A percentile compares a stretch with the other conserved stretches of the same genome.
Evolutionary conservation across 441 rosid genomes (phyloP).

Genomic region (Monsonia emarginata): DNA sequence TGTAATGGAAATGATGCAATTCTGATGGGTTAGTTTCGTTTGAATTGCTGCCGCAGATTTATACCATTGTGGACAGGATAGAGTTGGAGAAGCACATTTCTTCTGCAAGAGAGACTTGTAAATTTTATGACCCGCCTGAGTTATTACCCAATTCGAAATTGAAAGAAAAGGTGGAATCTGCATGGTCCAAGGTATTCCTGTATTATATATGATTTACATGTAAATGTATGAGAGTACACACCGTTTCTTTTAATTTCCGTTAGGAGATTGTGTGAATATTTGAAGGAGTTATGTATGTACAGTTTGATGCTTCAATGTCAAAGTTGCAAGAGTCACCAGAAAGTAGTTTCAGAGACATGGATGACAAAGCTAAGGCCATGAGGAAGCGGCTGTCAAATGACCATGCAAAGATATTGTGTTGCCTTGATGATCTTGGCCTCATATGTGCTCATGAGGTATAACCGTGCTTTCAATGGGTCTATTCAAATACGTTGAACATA

Average conservation of each 20-base stretch:
- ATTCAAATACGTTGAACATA: too few relatives aligned
- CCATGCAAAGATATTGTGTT: constrained; percentile 53
- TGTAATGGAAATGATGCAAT: neutral
- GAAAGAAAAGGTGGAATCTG: constrained; percentile 48
- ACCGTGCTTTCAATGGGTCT: neutral
- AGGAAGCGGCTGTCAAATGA: constrained; percentile 41
- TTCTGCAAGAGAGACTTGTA: constrained; percentile 43
- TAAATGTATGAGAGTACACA: neutral
- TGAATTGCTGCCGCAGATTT: constrained; percentile 41
- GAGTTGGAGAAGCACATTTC: constrained; percentile 43
- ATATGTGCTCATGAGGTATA: constrained; percentile 75
- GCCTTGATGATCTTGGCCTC: constrained; percentile 79
- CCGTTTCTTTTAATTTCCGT: constrained; percentile 10
- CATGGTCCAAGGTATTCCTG: constrained; percentile 53
- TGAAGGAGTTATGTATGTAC: constrained; percentile 22
- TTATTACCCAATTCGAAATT: constrained; percentile 29
- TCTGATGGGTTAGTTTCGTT: neutral
- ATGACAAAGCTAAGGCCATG: constrained; percentile 37
- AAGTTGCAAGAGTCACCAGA: constrained; percentile 33
- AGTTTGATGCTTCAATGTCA: constrained; percentile 49
- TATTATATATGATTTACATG: neutral
- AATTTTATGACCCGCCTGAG: constrained; percentile 45
- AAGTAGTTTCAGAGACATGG: constrained; percentile 30
- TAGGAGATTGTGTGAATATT: constrained; percentile 10
- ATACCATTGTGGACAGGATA: constrained; percentile 41